A percentile compares a stretch with the other conserved stretches of the same genome.
Conservation (phyloP, 176 grass and related monocot genomes). For the Eleusine indica region DNA sequence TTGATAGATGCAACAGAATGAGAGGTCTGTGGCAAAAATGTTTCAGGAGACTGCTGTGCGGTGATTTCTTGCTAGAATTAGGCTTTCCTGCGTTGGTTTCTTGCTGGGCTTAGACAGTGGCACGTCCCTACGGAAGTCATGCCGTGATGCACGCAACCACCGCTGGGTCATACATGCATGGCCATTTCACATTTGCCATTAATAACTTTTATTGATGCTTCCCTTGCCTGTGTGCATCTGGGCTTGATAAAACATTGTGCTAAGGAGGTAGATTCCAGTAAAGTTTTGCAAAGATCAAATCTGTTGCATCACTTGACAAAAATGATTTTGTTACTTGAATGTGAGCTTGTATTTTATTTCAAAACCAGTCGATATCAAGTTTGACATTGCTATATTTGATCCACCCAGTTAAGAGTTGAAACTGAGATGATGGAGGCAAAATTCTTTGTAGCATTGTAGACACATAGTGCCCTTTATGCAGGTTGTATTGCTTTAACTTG, state of each 20-base stretch:
- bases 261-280: background rate
- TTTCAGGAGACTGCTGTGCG: too few species aligned
- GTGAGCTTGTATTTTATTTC: constrained; percentile 1
- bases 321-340: background rate
- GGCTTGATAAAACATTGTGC: background rate
- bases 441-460: background rate
- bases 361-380: background rate
- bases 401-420: background rate
- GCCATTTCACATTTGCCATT: background rate
- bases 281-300: background rate
- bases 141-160: too few species aligned
- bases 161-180: background rate
- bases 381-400: background rate
- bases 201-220: background rate
- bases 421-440: background rate
- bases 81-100: too few species aligned
- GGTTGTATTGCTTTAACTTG: background rate
- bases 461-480: constrained; percentile 10
- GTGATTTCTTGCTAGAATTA: too few species aligned
- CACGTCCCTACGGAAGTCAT: too few species aligned
- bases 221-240: background rate
- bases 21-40: too few species aligned
- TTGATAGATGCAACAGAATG: too few species aligned
- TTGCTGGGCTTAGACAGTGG: too few species aligned
- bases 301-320: background rate